Evolutionary conservation across 305 asterid species (phyloP), one percentile per base, ranked within the genome.

Genomic region (Plantago coronopus): DNA sequence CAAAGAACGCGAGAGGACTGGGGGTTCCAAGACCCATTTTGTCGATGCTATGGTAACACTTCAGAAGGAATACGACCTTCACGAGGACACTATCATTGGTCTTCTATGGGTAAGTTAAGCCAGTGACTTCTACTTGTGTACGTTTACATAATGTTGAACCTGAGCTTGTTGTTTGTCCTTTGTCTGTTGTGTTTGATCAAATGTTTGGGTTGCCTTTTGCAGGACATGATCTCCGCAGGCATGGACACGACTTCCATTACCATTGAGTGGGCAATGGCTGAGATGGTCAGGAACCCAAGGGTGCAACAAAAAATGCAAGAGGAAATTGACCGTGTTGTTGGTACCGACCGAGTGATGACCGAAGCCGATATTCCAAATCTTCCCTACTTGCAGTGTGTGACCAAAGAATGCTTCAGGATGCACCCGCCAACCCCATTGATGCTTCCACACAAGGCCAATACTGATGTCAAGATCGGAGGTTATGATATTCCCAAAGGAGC

Each of bases 201-300:
- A 11, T 18, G n/a, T 34, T 21, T 14, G 11, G 17, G 16, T 27
- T 46, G n/a, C 53, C 47, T 17, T 69, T 9, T 67, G 71, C 78
- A 83, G 85, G 80, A 84, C 38, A 82, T 79, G 89, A 78, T 84
- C 53, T 69, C 83, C 1, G 94, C 94, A 0, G 94, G 89, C 31
- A 82, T 76, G 87, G 89, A 85, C 74, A 85, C 94, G 6, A 74
- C 79, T 51, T 68, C 83, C 31, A 80, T 85, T 49, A 80, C 87
- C 1, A 85, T 75, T 4, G 94, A 85, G 21, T 85, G 94, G 94
- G 85, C 81, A 1, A 29, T 85, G 74, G 89, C 83, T 0, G 94
- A 82, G 78, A 51, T 85, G 69, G 83, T 85, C 0, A 59, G 76
- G 64, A 78, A 80, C 72, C 89, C 87, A 0, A 66, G 82, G 27